These are phyloP conservation scores for Dipodascus geniculatus DNA, from an alignment of 805 yeast genomes.

Conservation along the genomic window DNA sequence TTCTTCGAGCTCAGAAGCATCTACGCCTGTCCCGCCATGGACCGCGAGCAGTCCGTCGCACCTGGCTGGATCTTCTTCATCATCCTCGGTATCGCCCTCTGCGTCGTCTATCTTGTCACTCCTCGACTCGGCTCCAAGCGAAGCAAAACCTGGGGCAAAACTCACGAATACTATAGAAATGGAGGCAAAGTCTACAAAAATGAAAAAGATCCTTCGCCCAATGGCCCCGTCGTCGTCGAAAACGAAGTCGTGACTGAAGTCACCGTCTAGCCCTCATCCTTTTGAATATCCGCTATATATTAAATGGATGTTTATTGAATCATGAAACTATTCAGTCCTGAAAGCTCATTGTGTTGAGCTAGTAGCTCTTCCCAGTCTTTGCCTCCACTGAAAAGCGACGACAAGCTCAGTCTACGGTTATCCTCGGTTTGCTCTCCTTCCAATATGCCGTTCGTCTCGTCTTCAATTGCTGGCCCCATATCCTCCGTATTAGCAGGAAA, in stretches of 20 bases:
- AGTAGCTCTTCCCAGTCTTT: slow-evolving; percentile 12
- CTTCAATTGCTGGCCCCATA: not conserved
- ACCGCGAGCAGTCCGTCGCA: slow-evolving; percentile 42
- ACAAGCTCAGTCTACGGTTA: not conserved
- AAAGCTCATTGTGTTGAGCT: slow-evolving; percentile 6
- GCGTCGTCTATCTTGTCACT: slow-evolving; percentile 25
- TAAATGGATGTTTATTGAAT: slow-evolving; percentile 1
- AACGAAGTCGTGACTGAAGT: not conserved
- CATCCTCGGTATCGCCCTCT: slow-evolving; percentile 37
- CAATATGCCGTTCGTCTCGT: not conserved
- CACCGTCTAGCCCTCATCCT: not conserved
- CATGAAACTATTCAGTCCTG: slow-evolving; percentile 6
- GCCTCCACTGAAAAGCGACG: slow-evolving; percentile 6
- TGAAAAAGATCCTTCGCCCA: not conserved
- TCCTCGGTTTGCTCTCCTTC: not conserved
- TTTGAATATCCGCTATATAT: not conserved
- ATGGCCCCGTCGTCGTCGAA: not conserved
- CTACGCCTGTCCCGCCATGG: slow-evolving; percentile 77
- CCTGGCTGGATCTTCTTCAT: slow-evolving; percentile 51
- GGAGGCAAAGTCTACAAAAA: not conserved
- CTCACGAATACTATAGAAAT: not conserved
- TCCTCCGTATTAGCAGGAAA: not conserved
- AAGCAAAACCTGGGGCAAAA: not conserved
- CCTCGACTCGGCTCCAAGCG: not conserved
- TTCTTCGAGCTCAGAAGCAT: slow-evolving; percentile 76